These are phyloP conservation scores for Starmera caribaea DNA, from an alignment of 805 yeast species.

Conservation along the genomic window DNA sequence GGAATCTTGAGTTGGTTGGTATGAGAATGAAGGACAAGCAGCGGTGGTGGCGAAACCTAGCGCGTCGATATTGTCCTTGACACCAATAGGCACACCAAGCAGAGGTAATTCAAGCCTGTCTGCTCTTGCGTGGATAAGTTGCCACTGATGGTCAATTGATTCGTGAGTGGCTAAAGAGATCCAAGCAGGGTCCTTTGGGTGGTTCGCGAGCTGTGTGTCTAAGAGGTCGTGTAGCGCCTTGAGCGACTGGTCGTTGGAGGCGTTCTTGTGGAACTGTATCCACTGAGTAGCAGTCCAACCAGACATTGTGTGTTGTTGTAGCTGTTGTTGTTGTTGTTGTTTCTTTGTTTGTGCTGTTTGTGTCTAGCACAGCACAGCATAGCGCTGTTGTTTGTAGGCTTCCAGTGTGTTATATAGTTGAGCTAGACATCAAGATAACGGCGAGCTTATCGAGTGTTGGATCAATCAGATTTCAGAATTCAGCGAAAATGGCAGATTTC, in stretches of 20 bases:
- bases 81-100: conserved; percentile 92
- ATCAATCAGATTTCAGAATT: no score
- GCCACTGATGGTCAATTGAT: conserved; percentile 71
- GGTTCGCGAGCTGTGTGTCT: conserved; percentile 29
- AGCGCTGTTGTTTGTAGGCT: background rate
- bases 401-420: no score
- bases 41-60: conserved; percentile 81
- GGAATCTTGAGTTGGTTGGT: conserved; percentile 62
- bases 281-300: conserved; percentile 86
- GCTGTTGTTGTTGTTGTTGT: background rate
- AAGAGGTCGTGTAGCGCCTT: conserved; percentile 36
- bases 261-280: conserved; percentile 54
- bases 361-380: background rate
- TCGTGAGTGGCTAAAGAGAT: conserved; percentile 62
- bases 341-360: background rate
- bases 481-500: no score
- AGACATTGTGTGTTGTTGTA: conserved; percentile 12
- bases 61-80: conserved; percentile 92
- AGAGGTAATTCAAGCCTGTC: conserved; percentile 50
- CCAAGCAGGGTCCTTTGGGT: conserved; percentile 80
- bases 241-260: conserved; percentile 54
- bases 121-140: conserved; percentile 52
- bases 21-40: conserved; percentile 83
- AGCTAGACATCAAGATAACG: no score
- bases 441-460: no score